Percentiles rank a stretch among this genome's conserved stretches.
phyloP scores from a whole-genome alignment of 345 rosid species.

The Sonneratia caseolaris region DNA sequence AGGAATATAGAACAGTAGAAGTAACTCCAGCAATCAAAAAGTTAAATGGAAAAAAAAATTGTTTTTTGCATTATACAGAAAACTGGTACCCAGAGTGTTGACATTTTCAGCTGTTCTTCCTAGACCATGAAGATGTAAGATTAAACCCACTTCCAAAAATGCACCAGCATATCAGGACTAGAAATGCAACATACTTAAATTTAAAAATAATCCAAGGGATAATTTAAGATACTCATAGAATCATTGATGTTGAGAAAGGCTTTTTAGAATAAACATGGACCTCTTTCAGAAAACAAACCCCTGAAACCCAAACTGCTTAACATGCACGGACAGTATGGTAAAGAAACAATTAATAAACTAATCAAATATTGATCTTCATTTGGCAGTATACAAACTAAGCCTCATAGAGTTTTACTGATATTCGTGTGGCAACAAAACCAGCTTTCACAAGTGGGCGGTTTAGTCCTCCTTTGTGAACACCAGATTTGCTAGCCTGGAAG shows the following conservation, averaged over 20 bases:
- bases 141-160: background rate
- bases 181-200: background rate
- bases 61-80: background rate
- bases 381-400: slow-evolving; percentile 23
- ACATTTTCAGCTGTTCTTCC: background rate
- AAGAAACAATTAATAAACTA: background rate
- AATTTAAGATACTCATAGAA: background rate
- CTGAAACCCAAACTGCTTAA: background rate
- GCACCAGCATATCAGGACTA: background rate
- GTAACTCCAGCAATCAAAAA: background rate
- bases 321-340: background rate
- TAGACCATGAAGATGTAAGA: background rate
- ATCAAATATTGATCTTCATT: slow-evolving; percentile 49
- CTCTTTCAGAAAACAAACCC: background rate
- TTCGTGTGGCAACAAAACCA: slow-evolving; percentile 88
- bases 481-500: slow-evolving; percentile 92
- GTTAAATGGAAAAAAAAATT: background rate
- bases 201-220: background rate
- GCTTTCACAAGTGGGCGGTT: slow-evolving; percentile 63
- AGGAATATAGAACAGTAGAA: background rate
- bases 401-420: slow-evolving; percentile 47
- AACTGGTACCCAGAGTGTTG: background rate
- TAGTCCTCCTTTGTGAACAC: slow-evolving; percentile 90
- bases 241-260: background rate
- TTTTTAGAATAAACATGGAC: background rate